Percentiles rank a stretch among this genome's conserved stretches.
Evolutionary conservation across 176 grass and related monocot genomes (phyloP).

Genomic region (Carex littledalei): DNA sequence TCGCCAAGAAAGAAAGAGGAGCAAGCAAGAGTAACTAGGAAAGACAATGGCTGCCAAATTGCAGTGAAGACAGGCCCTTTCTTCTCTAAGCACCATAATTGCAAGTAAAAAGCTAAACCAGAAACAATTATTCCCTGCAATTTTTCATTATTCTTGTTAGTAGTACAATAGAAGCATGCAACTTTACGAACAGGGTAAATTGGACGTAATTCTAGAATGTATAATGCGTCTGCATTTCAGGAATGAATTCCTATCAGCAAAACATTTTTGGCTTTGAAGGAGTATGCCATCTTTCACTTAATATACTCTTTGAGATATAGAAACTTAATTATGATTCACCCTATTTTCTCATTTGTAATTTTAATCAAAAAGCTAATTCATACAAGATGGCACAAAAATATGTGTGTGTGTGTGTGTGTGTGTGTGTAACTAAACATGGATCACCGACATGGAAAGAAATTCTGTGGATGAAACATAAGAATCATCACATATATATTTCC

Average conservation of each 20-base stretch:
- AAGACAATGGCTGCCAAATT: conserved; percentile 50
- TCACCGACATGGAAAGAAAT: background rate
- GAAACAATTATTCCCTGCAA: conserved; percentile 42
- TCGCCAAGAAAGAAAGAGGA: conserved; percentile 59
- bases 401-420: too few relatives aligned
- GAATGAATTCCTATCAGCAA: background rate
- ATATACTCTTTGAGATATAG: background rate
- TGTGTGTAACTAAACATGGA: too few relatives aligned
- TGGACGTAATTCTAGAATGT: background rate
- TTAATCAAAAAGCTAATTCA: background rate
- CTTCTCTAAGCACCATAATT: conserved; percentile 66
- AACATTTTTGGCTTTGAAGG: background rate
- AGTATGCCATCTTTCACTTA: background rate
- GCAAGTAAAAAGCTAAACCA: conserved; percentile 54
- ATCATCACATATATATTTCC: background rate
- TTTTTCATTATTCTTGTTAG: background rate
- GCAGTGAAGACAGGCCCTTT: conserved; percentile 47
- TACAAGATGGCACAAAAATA: background rate
- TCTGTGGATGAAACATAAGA: background rate
- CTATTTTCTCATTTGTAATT: background rate
- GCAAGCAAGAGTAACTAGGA: conserved; percentile 51
- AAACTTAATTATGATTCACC: background rate
- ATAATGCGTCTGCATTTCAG: background rate
- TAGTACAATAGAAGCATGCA: background rate
- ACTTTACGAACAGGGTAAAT: background rate